Evolutionary conservation across 495 filamentous ascomycete species (phyloP), one percentile per base, ranked within the genome.

Genomic region (Tuber magnatum): DNA sequence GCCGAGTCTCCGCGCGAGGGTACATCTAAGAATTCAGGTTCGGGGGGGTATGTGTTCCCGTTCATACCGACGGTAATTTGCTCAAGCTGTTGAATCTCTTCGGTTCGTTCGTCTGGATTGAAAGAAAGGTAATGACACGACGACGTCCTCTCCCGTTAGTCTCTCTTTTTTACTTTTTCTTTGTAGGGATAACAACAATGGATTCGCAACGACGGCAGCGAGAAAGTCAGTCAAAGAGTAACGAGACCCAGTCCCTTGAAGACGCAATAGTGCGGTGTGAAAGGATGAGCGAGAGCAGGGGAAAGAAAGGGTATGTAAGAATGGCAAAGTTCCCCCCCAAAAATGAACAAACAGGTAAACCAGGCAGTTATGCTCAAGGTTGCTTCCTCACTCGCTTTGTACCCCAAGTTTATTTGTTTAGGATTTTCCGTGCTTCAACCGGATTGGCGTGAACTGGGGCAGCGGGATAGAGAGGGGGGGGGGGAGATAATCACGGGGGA

Each of bases 41-140:
- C 77, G 69, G 72, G 61, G 44, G 76, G 56, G 70, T 76, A 73
- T 42, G 77, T 75, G 76, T 79, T 79, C 70, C 77, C 77, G 73
- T 79, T 79, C 77, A 79, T 79, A 43, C 76, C 72, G 72, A 77
- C 74, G n/a, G 77, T 79, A 73, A 79, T 76, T 68, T 79, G 77
- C 75, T 79, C 77, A 79, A 79, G 77, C 35, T 79, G 77, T 48
- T 75, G 78, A 71, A 79, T 79, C 78, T 79, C 76, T 79, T 79
- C 77, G 68, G 77, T 72, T 79, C 77, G 78, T 65, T 79, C 77
- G 76, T 79, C 77, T 79, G 77, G 78, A 20, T 65, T 65, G 56
- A 65, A 18, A 18, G 56, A 65, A 65, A 65, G 56, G 56, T 32
- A 35, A 65, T 65, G 28, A 35, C 56, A 65, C 56, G 28, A 65